Base-by-base conservation (phyloP, 2,329 filamentous ascomycete genomes). In the Pseudopyricularia cyperi region DNA sequence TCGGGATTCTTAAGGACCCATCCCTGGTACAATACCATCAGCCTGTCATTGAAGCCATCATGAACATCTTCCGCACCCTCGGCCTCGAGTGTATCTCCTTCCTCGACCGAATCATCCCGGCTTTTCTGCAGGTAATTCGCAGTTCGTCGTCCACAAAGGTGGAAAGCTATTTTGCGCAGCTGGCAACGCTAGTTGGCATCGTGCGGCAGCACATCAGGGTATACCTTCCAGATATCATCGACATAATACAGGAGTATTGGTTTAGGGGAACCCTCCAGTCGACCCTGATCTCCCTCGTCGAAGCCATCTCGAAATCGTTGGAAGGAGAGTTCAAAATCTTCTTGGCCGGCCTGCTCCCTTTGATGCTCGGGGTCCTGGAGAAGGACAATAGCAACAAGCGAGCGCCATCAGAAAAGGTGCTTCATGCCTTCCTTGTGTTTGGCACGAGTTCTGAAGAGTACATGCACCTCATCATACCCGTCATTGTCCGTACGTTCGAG, bases 311-410 rank as follows among this genome's bases (percentile, higher is more conserved):
- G 4, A 82, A 87, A 55, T 95, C 93, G 0, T 72, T 99, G 1
- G 93, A 98, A 62, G 93, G 93, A 57, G 93, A 99, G 64, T 99
- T 99, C 74, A 95, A 97, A 66, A 86, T 95, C 44, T 96, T 96
- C 61, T 72, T 99, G 11, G 93, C 93, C 4, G 82, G 85, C 12
- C 73, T 98, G 15, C 75, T 98, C 3, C 94, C 93, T 0, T 74
- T 95, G 50, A 96, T 99, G 91, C 82, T 99, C 2, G 87, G 89
- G 24, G 87, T 95, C 3, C 76, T 99, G 17, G 91, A 98, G 58
- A 87, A 89, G 57, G 93, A 98, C 63, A 75, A 72, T 8, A 85
- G 85, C 1, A 71, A 77, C 1, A 85, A 88, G 61, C 79, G 89
- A n/a, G 76, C 80, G 14, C 85, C 89, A 2, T 95, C 90, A 0